Conservation (phyloP, 768 basidiomycete species). For the Suillus subaureus region DNA sequence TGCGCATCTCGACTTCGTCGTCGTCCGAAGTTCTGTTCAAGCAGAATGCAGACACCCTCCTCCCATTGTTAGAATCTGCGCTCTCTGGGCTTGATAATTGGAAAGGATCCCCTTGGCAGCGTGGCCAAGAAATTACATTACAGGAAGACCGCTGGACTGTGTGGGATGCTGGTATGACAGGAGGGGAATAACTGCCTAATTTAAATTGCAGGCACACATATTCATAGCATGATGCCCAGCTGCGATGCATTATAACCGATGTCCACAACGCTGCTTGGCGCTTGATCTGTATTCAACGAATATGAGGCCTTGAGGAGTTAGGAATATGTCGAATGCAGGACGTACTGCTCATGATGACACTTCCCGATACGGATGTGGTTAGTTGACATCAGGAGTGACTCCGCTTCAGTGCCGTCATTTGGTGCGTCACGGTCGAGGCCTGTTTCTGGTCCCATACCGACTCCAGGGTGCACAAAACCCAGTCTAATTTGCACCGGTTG, state of each 20-base stretch:
- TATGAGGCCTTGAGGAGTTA: neutral
- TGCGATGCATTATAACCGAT: neutral
- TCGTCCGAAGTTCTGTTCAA: neutral
- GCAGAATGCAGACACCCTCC: neutral
- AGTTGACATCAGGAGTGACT: neutral
- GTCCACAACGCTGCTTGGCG: neutral
- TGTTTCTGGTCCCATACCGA: neutral
- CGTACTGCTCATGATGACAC: too few relatives aligned
- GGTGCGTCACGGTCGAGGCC: neutral
- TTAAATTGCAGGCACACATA: too few relatives aligned
- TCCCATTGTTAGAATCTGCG: neutral
- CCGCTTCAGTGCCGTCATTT: neutral
- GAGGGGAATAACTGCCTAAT: neutral
- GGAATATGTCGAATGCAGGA: neutral
- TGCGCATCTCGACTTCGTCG: neutral
- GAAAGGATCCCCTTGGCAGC: neutral
- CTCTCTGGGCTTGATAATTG: neutral
- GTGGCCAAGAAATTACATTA: neutral
- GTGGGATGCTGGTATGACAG: constrained; percentile 17
- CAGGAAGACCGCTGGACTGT: constrained; percentile 15
- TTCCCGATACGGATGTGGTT: neutral
- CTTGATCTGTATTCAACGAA: neutral
- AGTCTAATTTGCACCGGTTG: neutral
- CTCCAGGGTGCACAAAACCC: neutral
- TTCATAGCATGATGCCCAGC: too few relatives aligned